A percentile compares a stretch with the other conserved stretches of the same genome.
These are phyloP conservation scores for Phanerodontia chrysosporium DNA, from an alignment of 768 basidiomycete species.

Conservation along the genomic window DNA sequence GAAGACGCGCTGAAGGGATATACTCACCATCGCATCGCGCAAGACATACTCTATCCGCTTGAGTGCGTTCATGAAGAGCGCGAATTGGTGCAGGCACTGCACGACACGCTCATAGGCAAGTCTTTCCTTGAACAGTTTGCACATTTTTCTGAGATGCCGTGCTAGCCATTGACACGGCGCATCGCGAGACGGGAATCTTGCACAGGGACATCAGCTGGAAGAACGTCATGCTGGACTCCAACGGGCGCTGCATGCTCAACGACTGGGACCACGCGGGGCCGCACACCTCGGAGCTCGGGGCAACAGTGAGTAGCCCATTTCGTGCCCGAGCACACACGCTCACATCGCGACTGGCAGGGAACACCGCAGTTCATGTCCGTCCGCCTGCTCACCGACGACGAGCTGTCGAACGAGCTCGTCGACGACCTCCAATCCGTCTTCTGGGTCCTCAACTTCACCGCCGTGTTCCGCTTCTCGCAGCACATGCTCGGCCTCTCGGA, in stretches of 20 bases:
- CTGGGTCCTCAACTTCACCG: neutral
- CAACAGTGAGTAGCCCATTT: neutral
- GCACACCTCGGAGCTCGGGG: neutral
- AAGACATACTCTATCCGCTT: neutral
- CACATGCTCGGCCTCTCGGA: neutral
- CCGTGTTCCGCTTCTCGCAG: neutral
- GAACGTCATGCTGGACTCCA: slow-evolving; percentile 6
- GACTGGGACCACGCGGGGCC: slow-evolving; percentile 9
- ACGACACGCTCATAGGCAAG: slow-evolving; percentile 3
- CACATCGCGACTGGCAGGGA: neutral
- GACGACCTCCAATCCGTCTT: neutral
- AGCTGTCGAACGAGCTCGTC: too few relatives aligned
- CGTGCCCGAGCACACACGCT: neutral
- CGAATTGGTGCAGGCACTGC: slow-evolving; percentile 2
- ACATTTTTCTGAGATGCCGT: neutral
- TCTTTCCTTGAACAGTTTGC: neutral
- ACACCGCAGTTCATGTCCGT: neutral
- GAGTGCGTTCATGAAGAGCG: neutral
- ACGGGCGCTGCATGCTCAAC: slow-evolving; percentile 3
- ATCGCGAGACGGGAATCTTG: neutral
- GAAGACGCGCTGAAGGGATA: neutral
- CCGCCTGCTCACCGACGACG: neutral
- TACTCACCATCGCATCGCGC: slow-evolving; percentile 5
- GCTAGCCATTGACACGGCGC: neutral
- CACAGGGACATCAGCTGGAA: slow-evolving; percentile 9